phyloP scores from a whole-genome alignment of 1,139 yeast genomes.

The Yamadazyma dendronema region DNA sequence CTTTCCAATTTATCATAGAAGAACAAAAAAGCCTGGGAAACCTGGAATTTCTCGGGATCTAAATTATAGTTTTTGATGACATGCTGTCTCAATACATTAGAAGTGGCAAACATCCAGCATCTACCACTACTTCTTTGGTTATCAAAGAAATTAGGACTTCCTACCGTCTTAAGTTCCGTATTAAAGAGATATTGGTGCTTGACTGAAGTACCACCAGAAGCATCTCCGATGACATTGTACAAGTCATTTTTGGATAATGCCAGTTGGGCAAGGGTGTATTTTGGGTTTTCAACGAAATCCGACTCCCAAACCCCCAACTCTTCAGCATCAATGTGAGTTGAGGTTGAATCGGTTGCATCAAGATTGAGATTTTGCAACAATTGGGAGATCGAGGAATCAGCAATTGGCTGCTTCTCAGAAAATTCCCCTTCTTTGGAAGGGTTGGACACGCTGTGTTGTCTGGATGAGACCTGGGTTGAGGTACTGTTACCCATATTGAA shows the following conservation, averaged over 20 bases:
- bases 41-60: slow-evolving; percentile 58
- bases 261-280: slow-evolving; percentile 57
- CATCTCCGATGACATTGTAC: slow-evolving; percentile 39
- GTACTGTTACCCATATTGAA: slow-evolving; percentile 8
- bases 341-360: background rate
- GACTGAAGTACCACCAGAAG: slow-evolving; percentile 18
- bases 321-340: slow-evolving; percentile 4
- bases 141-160: slow-evolving; percentile 58
- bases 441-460: too few relatives aligned
- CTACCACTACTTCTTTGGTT: slow-evolving; percentile 76
- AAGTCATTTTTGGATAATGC: slow-evolving; percentile 55
- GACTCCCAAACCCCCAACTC: slow-evolving; percentile 51
- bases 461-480: slow-evolving; percentile 2
- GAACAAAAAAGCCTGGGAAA: slow-evolving; percentile 54
- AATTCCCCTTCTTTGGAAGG: too few relatives aligned
- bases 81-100: slow-evolving; percentile 64
- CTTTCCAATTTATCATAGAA: slow-evolving; percentile 37
- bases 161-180: slow-evolving; percentile 58
- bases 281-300: slow-evolving; percentile 47
- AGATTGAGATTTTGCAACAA: background rate
- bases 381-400: background rate
- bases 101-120: slow-evolving; percentile 86
- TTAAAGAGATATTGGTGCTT: slow-evolving; percentile 56
- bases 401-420: too few relatives aligned
- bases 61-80: slow-evolving; percentile 63